Evolutionary conservation across 2,329 filamentous ascomycete genomes (phyloP).

Genomic region (Colletotrichum coccodes): DNA sequence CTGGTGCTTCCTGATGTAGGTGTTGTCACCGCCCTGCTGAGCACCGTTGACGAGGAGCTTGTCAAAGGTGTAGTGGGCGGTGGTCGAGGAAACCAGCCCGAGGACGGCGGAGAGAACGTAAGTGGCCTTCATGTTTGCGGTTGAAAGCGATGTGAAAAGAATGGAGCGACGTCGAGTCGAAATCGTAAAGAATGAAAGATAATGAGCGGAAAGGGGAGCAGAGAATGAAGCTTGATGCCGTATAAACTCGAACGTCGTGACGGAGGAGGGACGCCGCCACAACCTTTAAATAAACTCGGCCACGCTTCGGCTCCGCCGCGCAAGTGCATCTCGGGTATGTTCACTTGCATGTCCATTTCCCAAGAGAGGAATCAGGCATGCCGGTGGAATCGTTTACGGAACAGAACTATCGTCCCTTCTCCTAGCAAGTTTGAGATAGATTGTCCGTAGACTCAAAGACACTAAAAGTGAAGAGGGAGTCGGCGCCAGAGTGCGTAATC

Average conservation of each 20-base stretch:
- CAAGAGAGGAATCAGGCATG: background rate
- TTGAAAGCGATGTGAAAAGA: background rate
- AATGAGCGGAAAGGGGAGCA: conserved; percentile 1
- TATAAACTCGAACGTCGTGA: too few species aligned
- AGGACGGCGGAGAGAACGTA: conserved; percentile 19
- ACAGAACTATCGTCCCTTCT: background rate
- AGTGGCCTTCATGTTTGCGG: conserved; percentile 23
- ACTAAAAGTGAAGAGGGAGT: background rate
- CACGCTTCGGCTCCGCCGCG: background rate
- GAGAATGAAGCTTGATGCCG: conserved; percentile 6
- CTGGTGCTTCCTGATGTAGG: conserved; percentile 34
- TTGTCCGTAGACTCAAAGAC: background rate
- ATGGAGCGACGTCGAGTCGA: conserved; percentile 27
- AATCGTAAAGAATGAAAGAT: background rate
- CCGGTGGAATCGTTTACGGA: background rate
- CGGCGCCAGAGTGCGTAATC: background rate
- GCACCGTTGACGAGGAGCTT: conserved; percentile 36
- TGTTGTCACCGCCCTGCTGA: conserved; percentile 35
- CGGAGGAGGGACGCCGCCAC: background rate
- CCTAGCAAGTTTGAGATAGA: background rate
- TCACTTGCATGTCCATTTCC: background rate
- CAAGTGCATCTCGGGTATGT: background rate
- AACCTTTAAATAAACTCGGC: background rate
- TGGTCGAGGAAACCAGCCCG: conserved; percentile 14
- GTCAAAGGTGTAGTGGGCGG: conserved; percentile 39